Evolutionary conservation across 192 early-diverging fungal genomes (phyloP), one percentile per base, ranked within the genome.

Genomic region (Gorgonomyces haynaldii): DNA sequence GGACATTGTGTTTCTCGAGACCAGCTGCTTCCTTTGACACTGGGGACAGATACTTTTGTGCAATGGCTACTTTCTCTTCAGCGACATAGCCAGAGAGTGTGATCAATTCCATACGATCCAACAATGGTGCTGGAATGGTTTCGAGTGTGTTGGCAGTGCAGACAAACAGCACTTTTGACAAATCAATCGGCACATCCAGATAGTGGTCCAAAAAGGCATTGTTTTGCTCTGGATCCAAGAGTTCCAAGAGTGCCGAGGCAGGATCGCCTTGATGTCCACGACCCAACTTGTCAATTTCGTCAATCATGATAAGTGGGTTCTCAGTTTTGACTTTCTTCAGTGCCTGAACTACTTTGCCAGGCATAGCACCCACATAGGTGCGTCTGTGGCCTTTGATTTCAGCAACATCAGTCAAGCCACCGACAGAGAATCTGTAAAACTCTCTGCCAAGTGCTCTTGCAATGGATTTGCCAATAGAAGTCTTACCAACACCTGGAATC

Each of bases 361-460:
- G 96, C 96, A 98, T 98, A 4, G 96, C 96, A 36, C 96, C 96
- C 6, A 98, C 96, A 62, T 98, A 98, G 3, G 96, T 98, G 39
- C 96, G 73, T 27, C 96, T 82, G 67, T 96, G 96, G 20, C 92
- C 96, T 75, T 98, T 98, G 61, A 98, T 95, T 62, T 98, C 96
- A 15, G 96, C 96, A 13, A 96, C 96, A 57, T 98, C 96, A 0
- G 86, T 89, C 56, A 98, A 61, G 0, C 96, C 96, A 41, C 96
- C 96, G 16, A 98, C 96, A 52, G 82, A 85, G 70, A 98, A 98
- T 23, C 96, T 72, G 67, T 82, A 98, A 60, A 96, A 98, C 61
- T 94, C 89, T 16, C 96, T 78, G 38, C 81, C 82, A 16, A 98
- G 73, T 2, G 96, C 85, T 13, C 88, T 83, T 9, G 96, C 96